Evolutionary conservation across 1,284 basidiomycete genomes (phyloP).

Genomic region (Schizophyllum commune): DNA sequence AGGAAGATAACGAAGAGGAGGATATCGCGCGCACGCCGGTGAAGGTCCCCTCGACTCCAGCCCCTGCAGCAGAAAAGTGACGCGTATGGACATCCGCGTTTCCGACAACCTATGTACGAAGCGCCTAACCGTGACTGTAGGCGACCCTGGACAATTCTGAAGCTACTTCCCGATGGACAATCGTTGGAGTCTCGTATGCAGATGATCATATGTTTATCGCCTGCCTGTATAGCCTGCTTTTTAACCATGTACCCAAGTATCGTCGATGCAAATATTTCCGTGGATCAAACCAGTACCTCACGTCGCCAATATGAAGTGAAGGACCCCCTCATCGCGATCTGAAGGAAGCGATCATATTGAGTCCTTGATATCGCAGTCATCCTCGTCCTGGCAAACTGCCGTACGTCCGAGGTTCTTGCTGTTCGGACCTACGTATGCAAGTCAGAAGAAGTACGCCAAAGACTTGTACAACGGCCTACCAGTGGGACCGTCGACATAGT

Average conservation of each 20-base stretch:
- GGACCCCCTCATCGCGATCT: not conserved
- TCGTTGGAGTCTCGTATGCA: not conserved
- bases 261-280: too few relatives aligned
- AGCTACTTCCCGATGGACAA: not conserved
- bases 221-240: not conserved
- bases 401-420: not conserved
- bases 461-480: not conserved
- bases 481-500: not conserved
- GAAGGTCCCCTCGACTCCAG: not conserved
- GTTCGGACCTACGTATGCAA: not conserved
- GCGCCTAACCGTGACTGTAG: not conserved
- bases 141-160: not conserved
- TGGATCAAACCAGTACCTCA: not conserved
- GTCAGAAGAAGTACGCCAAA: not conserved
- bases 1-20: not conserved
- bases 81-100: not conserved
- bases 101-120: not conserved
- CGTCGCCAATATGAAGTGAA: not conserved
- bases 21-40: not conserved
- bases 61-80: constrained; percentile 11
- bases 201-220: not conserved
- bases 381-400: not conserved
- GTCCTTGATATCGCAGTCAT: not conserved
- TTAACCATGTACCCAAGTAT: not conserved
- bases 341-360: not conserved